Evolutionary conservation across 805 yeast genomes (phyloP).

Genomic region (Blastobotrys muscicola): DNA sequence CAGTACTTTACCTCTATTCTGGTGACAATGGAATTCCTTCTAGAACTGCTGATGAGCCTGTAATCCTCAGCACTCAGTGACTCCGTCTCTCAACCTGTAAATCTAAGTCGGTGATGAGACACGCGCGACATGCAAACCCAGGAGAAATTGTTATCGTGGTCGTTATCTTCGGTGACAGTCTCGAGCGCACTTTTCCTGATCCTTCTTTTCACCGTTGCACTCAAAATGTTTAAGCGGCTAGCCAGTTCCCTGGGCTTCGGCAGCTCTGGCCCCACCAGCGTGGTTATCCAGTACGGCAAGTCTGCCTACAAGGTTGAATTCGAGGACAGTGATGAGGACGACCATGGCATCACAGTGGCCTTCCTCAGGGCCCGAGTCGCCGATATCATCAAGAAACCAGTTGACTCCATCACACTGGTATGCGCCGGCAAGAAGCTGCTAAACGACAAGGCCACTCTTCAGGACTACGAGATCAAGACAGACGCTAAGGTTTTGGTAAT

Average conservation of each 20-base stretch:
- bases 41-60: too few relatives aligned
- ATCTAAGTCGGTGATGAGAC: not conserved
- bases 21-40: too few relatives aligned
- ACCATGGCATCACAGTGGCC: slow-evolving; percentile 60
- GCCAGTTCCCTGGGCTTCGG: slow-evolving; percentile 6
- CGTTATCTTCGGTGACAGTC: too few relatives aligned
- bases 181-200: too few relatives aligned
- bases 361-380: slow-evolving; percentile 52
- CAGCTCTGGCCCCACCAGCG: slow-evolving; percentile 6
- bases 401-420: slow-evolving; percentile 9
- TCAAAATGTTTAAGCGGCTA: slow-evolving; percentile 9
- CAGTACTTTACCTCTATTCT: too few relatives aligned
- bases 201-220: too few relatives aligned
- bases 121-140: not conserved
- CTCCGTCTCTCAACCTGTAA: too few relatives aligned
- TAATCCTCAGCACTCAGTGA: too few relatives aligned
- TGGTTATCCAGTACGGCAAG: slow-evolving; percentile 17
- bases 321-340: slow-evolving; percentile 26
- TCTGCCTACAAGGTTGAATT: slow-evolving; percentile 17
- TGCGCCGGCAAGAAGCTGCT: slow-evolving; percentile 20
- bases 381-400: slow-evolving; percentile 37
- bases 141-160: not conserved
- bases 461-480: slow-evolving; percentile 44
- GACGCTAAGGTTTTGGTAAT: slow-evolving; percentile 34
- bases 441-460: slow-evolving; percentile 40